These are phyloP conservation scores for Starmerella powellii DNA, from an alignment of 805 yeast genomes.

Conservation along the genomic window DNA sequence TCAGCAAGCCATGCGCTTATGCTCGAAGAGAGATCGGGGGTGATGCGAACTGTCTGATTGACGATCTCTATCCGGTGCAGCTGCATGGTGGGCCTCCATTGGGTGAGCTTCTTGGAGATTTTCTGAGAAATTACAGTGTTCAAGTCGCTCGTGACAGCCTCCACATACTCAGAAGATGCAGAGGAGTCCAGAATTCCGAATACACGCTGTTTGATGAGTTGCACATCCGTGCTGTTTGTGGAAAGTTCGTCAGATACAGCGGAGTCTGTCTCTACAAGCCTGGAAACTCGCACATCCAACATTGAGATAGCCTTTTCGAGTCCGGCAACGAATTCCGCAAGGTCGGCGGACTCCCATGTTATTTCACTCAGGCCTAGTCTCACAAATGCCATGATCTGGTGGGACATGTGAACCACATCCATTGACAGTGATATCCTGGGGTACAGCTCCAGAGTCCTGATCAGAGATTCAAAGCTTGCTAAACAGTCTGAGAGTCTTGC, in stretches of 20 bases:
- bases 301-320: constrained; percentile 1
- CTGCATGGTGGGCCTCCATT: neutral
- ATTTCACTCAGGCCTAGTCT: constrained; percentile 7
- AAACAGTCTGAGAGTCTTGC: constrained; percentile 7
- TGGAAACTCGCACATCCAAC: constrained; percentile 7
- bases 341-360: constrained; percentile 4
- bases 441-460: neutral
- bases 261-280: constrained; percentile 6
- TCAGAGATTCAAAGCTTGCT: neutral
- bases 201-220: neutral
- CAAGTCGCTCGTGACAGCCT: constrained; percentile 1
- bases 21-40: neutral
- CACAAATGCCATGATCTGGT: constrained; percentile 4
- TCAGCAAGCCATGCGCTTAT: constrained; percentile 4
- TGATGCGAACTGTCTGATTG: neutral
- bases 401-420: constrained; percentile 2
- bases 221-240: neutral
- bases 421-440: constrained; percentile 5
- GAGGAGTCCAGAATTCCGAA: neutral
- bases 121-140: neutral
- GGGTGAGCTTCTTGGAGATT: neutral
- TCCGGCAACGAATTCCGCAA: constrained; percentile 5
- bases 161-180: constrained; percentile 1
- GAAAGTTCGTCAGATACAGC: neutral
- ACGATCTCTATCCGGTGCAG: constrained; percentile 4